phyloP scores from a whole-genome alignment of 2,329 filamentous ascomycete genomes.

The Bipolaris cookei region DNA sequence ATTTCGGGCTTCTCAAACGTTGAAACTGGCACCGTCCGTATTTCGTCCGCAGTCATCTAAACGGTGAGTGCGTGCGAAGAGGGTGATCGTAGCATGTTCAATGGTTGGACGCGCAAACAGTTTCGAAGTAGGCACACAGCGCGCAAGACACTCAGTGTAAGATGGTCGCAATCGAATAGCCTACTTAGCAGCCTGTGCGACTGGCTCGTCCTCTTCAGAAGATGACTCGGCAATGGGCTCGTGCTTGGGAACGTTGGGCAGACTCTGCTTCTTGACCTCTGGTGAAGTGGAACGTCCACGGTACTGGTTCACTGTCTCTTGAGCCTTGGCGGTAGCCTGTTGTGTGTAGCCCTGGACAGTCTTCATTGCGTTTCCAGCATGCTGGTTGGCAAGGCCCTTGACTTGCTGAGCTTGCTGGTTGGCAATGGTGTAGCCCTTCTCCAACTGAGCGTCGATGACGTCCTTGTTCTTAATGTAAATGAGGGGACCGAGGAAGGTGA shows the following conservation, averaged over 20 bases:
- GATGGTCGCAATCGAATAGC: not conserved
- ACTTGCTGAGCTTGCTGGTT: conserved; percentile 65
- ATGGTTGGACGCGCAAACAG: not conserved
- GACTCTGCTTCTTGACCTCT: conserved; percentile 34
- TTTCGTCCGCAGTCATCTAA: conserved; percentile 32
- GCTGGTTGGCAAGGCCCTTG: conserved; percentile 65
- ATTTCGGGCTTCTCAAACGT: conserved; percentile 37
- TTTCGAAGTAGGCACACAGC: not conserved
- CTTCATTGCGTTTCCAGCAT: conserved; percentile 64
- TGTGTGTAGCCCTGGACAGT: conserved; percentile 64
- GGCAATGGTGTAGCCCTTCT: conserved; percentile 61
- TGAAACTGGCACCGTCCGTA: conserved; percentile 24
- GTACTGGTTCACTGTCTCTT: conserved; percentile 55
- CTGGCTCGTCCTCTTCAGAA: conserved; percentile 22
- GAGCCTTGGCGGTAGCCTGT: conserved; percentile 66
- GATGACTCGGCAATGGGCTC: conserved; percentile 17
- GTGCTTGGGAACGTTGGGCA: conserved; percentile 25
- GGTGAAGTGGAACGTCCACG: conserved; percentile 47
- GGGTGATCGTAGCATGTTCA: conserved; percentile 1
- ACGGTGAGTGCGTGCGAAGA: conserved; percentile 24
- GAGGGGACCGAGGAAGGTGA: conserved; percentile 66
- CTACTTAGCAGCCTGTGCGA: conserved; percentile 41
- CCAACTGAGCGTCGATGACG: conserved; percentile 66
- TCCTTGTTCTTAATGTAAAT: conserved; percentile 71
- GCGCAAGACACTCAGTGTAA: not conserved